Percentiles rank a stretch among this genome's conserved stretches.
Evolutionary conservation across 768 basidiomycete species (phyloP).

Genomic region (Psilocybe cyanescens): DNA sequence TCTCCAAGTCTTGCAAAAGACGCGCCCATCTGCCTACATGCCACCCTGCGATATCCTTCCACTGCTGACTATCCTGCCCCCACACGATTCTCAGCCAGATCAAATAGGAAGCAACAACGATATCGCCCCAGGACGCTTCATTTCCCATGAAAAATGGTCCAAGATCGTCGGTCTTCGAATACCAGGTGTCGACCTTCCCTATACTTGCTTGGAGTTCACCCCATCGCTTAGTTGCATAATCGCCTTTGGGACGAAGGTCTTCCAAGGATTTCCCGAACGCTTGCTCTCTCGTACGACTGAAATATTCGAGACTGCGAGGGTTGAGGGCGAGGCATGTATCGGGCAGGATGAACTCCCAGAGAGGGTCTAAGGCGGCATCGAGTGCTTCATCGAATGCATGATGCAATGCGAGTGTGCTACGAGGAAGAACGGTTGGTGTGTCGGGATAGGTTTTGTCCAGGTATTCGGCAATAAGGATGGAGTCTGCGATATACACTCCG

Average conservation of each 20-base stretch:
- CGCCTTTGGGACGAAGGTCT: constrained; percentile 31
- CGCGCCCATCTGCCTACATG: constrained; percentile 36
- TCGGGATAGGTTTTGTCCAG: constrained; percentile 46
- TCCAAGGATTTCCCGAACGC: constrained; percentile 36
- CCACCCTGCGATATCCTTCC: constrained; percentile 35
- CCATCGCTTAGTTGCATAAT: constrained; percentile 36
- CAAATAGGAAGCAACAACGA: constrained; percentile 36
- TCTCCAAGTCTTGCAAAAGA: constrained; percentile 23
- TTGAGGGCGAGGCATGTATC: constrained; percentile 3
- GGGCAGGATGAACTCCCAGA: constrained; percentile 12
- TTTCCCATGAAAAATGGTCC: constrained; percentile 40
- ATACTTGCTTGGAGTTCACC: constrained; percentile 31
- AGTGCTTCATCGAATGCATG: background rate
- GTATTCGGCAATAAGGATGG: constrained; percentile 45
- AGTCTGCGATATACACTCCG: constrained; percentile 38
- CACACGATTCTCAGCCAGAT: constrained; percentile 20
- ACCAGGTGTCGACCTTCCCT: constrained; percentile 25
- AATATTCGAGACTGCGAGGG: constrained; percentile 25
- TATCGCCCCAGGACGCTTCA: constrained; percentile 36
- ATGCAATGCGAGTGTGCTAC: constrained; percentile 22
- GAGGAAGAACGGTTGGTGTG: constrained; percentile 28
- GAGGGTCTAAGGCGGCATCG: background rate
- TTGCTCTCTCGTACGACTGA: constrained; percentile 35
- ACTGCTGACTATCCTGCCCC: constrained; percentile 37
- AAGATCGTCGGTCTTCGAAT: constrained; percentile 23